Evolutionary conservation across 345 rosid genomes (phyloP).

Genomic region (Chamaenerion angustifolium): DNA sequence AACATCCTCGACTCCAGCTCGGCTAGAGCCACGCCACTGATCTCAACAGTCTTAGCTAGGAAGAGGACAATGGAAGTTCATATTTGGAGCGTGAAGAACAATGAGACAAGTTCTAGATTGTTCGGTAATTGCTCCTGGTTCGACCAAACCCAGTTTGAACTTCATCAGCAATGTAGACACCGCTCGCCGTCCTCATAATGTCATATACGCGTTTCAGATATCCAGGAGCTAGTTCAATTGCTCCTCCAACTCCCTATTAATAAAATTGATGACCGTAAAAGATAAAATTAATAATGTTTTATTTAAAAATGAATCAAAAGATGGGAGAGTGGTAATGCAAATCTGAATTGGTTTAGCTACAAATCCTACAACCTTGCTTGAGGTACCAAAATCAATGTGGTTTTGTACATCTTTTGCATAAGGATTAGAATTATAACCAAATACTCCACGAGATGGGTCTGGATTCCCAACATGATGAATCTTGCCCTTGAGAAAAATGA

Average conservation of each 20-base stretch:
- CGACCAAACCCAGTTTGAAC: constrained; percentile 94
- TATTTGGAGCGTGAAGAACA: constrained; percentile 56
- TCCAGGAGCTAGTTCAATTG: constrained; percentile 92
- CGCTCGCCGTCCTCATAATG: constrained; percentile 69
- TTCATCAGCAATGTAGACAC: constrained; percentile 92
- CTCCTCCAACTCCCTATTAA: constrained; percentile 79
- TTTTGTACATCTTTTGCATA: constrained; percentile 87
- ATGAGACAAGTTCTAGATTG: constrained; percentile 45
- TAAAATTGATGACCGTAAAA: neutral
- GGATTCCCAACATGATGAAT: constrained; percentile 86
- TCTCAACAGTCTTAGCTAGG: constrained; percentile 79
- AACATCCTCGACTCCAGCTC: constrained; percentile 64
- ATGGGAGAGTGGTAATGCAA: constrained; percentile 3
- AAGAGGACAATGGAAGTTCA: constrained; percentile 75
- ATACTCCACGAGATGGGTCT: constrained; percentile 71
- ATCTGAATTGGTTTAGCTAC: constrained; percentile 94
- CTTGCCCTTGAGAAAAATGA: constrained; percentile 48
- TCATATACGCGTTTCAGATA: constrained; percentile 72
- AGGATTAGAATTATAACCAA: constrained; percentile 67
- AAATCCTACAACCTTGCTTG: constrained; percentile 86
- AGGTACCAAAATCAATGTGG: constrained; percentile 80
- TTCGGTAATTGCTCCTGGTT: constrained; percentile 83
- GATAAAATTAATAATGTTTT: neutral
- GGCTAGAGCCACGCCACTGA: constrained; percentile 55
- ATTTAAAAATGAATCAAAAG: neutral